Base-by-base conservation (phyloP, 2,329 filamentous ascomycete genomes). In the Sarocladium kiliense region DNA sequence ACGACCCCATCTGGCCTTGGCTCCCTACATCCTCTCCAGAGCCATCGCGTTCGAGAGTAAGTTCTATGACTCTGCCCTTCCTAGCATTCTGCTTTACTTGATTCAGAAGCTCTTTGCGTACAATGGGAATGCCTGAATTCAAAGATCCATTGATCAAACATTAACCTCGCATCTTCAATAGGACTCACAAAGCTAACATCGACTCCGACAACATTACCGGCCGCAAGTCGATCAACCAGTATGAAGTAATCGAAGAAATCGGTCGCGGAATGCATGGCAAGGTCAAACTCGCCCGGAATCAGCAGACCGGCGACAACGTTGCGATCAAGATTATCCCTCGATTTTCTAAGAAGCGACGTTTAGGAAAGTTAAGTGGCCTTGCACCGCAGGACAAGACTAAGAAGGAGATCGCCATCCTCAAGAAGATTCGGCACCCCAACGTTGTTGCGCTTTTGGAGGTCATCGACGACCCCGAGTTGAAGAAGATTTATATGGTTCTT, bases 271-370 rank as follows among this genome's bases (percentile, higher is more conserved):
- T 96, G 64, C 94, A 99, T 68, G 94, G 94, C 65, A 99, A 97
- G 75, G 94, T 99, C 66, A 99, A 99, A 74, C 80, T 97, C 49
- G 94, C 92, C 49, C 84, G 91, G 54, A 91, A 95, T 67, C 77
- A 91, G 45, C 77, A 86, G 55, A 91, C 83, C 1, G 81, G 81
- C 58, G 86, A 89, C 54, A 87, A 87, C 66, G 93, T 99, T 3
- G 94, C 94, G 56, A 97, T 99, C 79, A 99, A 99, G 75, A 99
- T 99, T 64, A 96, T 99, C 47, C 91, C 96, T 56, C 86, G 94
- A 36, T 96, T 94, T 68, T 96, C 93, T 54, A 97, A 96, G 74
- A 91, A 90, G 64, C 86, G 92, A 55, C 88, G 93, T 25, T 79
- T 99, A n/a, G 94, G 94, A 54, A 89, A 89, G 66, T 87, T 93